phyloP scores from a whole-genome alignment of 129 eudicot genomes.

The Artemisia tridentata region DNA sequence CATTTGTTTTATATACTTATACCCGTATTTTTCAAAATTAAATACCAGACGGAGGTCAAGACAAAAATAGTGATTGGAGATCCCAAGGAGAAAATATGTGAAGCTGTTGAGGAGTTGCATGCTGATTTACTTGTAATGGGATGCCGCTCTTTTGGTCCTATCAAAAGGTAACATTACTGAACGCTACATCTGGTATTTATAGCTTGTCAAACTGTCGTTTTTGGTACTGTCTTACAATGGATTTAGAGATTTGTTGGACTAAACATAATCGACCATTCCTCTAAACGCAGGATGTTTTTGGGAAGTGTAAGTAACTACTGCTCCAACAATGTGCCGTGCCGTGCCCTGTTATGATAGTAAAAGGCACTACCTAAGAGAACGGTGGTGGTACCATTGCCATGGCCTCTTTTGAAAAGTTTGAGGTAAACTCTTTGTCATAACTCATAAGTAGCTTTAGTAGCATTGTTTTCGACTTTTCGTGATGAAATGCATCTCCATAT shows the following conservation, averaged over 20 bases:
- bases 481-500: too few species aligned
- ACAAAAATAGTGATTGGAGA: conserved; percentile 65
- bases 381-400: conserved; percentile 7
- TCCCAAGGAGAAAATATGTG: conserved; percentile 80
- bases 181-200: conserved; percentile 11
- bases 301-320: too few species aligned
- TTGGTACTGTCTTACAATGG: too few species aligned
- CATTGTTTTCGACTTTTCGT: neutral
- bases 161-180: conserved; percentile 54
- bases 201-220: conserved; percentile 5
- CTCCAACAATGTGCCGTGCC: too few species aligned
- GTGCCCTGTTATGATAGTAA: too few species aligned
- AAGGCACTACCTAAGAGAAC: conserved; percentile 37
- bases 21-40: neutral
- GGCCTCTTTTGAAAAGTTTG: conserved; percentile 14
- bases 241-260: too few species aligned
- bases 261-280: too few species aligned
- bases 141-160: conserved; percentile 77
- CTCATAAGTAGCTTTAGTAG: neutral
- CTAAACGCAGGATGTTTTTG: too few species aligned
- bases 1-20: too few species aligned
- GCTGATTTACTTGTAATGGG: conserved; percentile 86
- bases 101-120: conserved; percentile 61
- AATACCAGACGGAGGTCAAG: conserved; percentile 44
- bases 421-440: conserved; percentile 18